Base-by-base conservation (phyloP, 2,329 filamentous ascomycete genomes). In the Scytalidium sp. region DNA sequence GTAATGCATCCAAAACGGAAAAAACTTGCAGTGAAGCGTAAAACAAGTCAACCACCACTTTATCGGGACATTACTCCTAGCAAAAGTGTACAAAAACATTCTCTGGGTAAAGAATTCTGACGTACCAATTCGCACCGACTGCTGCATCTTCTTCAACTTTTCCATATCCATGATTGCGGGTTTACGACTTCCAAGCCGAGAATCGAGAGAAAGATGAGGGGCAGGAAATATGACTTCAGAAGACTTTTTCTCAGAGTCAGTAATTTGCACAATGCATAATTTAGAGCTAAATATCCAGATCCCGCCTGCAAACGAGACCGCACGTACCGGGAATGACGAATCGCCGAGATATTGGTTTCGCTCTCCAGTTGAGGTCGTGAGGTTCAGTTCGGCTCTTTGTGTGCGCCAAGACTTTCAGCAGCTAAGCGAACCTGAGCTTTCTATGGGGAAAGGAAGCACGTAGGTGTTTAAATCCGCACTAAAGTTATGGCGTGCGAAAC, bases 61-160 rank as follows among this genome's bases (percentile, higher is more conserved):
- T 9, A 36, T 15, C 17, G 13, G 32, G 32, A n/a, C 17, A 7
- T 15, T 9, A 36, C 32, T 36, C 32, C 32, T 10, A 15, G 17
- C 17, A 36, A 36, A 6, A 6, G 7, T 36, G 5, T n/a, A n/a
- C 32, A 36, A 8, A 13, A 9, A 8, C 5, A 36, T 36, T 36
- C 8, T n/a, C 5, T n/a, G 17, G 17, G 17, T 15, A n/a, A 48
- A 15, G 29, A 46, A 44, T 49, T 45, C 13, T 47, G 45, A 59
- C 58, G 46, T 59, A 60, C 64, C 64, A 62, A 65, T 64, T 59
- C 81, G 79, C 68, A 81, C 80, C 64, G 78, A 80, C 73, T 78
- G 75, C 73, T 84, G 81, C 78, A 85, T 80, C 70, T 73, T 80
- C 69, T 79, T 80, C 67, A 85, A 72, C 77, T 84, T 85, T 70